Evolutionary conservation across 176 grass and related monocot genomes (phyloP), one percentile per base, ranked within the genome.

Genomic region (Metroxylon sagu): DNA sequence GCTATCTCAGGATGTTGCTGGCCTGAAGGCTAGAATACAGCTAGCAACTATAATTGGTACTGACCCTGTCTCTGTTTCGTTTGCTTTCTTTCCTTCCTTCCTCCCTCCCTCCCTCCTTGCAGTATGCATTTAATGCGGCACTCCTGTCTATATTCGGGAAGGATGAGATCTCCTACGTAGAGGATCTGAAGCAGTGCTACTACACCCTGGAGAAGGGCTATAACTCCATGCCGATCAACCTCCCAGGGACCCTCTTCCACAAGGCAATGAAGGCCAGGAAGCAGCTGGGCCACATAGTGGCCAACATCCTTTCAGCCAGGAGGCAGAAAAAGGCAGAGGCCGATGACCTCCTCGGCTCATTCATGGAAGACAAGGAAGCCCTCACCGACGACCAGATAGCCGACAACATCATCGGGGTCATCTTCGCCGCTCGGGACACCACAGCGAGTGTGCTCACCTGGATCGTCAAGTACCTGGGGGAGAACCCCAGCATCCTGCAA

Each of bases 191-290:
- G 81, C 85, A 77, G 76, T 93, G 94, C 76, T 98, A 98, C 73
- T 81, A 89, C 62, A 83, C 79, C 2, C 88, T 98, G 53, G 94
- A 98, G 72, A 93, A 93, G 14, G 94, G 94, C 12, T 98, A 98
- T 76, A 98, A 98, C 79, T 93, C 94, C 29, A 93, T 98, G 94
- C 94, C 94, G 6, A 81, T 98, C 81, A 93, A 98, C 64, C 60
- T 98, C 21, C 88, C 88, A 0, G 88, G 94, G 15, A 93, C 88
- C 5, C 94, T 93, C 55, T 98, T 98, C 73, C 79, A 85, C 85
- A 89, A 86, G 78, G 84, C 94, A 17, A 98, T 93, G 94, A 93
- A 81, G 74, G 75, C 94, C 14, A 78, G 94, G 16, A 78, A 72
- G 62, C 76, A 79, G 0, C 74, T 98, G 14, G 88, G 81, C 17